These are phyloP conservation scores for Chenopodium formosanum DNA, from an alignment of 148 eudicot species.

Conservation along the genomic window DNA sequence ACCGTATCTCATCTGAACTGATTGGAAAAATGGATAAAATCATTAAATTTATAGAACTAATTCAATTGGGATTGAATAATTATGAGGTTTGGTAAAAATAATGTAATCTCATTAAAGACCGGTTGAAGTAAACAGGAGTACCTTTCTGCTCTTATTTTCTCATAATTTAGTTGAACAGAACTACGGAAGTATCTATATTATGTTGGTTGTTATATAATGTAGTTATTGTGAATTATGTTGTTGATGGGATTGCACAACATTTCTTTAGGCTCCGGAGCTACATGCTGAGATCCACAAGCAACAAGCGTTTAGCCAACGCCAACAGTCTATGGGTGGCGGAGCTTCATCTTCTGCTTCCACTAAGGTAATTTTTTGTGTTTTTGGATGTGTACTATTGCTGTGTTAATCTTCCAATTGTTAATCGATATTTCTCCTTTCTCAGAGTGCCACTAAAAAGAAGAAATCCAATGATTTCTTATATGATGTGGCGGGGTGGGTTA, in stretches of 20 bases:
- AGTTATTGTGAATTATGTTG: background rate
- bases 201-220: too few species aligned
- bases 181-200: too few species aligned
- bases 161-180: too few species aligned
- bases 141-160: too few species aligned
- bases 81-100: too few species aligned
- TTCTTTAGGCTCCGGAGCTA: constrained; percentile 38
- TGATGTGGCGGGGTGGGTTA: constrained; percentile 46
- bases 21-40: too few species aligned
- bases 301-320: constrained; percentile 21
- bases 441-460: constrained; percentile 40
- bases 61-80: too few species aligned
- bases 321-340: constrained; percentile 13
- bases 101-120: too few species aligned
- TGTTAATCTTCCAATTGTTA: background rate
- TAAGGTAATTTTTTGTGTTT: constrained; percentile 21
- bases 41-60: too few species aligned
- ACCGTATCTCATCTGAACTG: too few species aligned
- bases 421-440: constrained; percentile 7
- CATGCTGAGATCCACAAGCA: constrained; percentile 42
- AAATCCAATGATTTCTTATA: constrained; percentile 36
- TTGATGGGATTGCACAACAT: background rate
- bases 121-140: too few species aligned
- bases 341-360: constrained; percentile 28
- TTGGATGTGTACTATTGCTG: background rate